Evolutionary conservation across 495 filamentous ascomycete species (phyloP).

Genomic region (Hypoxylon cercidicola): DNA sequence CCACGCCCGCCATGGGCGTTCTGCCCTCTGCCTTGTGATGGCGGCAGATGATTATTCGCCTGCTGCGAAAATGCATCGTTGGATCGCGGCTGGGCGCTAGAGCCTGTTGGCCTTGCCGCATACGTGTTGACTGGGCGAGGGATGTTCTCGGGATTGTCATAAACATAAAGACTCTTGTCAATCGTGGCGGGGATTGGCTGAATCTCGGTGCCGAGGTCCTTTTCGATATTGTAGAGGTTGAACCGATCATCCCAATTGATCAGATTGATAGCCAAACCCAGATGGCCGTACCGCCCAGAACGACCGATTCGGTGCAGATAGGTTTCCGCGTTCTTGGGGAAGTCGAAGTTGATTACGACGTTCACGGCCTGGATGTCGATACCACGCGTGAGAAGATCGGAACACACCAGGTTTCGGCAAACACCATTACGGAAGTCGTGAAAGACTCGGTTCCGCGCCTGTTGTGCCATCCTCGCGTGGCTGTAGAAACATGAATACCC

Average conservation of each 20-base stretch:
- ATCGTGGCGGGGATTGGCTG: constrained; percentile 92
- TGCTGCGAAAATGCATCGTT: constrained; percentile 33
- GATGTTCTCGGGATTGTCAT: constrained; percentile 94
- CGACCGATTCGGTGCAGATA: constrained; percentile 99
- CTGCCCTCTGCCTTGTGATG: constrained; percentile 40
- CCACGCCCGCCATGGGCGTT: constrained; percentile 27
- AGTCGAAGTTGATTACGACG: constrained; percentile 99
- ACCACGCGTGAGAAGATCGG: constrained; percentile 95
- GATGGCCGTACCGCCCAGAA: constrained; percentile 95
- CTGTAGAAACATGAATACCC: constrained; percentile 99
- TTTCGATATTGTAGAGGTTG: constrained; percentile 98
- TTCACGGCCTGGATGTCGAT: constrained; percentile 99
- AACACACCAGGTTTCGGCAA: constrained; percentile 97
- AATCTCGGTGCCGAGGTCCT: constrained; percentile 96
- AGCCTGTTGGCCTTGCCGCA: constrained; percentile 38
- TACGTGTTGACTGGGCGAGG: constrained; percentile 75
- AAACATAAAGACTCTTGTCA: constrained; percentile 98
- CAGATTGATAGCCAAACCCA: constrained; percentile 97
- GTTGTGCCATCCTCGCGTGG: constrained; percentile 98
- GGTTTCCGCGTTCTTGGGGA: constrained; percentile 99
- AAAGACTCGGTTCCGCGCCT: constrained; percentile 96
- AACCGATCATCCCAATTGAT: constrained; percentile 99
- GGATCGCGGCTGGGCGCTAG: constrained; percentile 44
- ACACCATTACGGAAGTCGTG: constrained; percentile 99
- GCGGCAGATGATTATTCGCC: constrained; percentile 23